These are phyloP conservation scores for Achaetomiella virescens DNA, from an alignment of 495 filamentous ascomycete genomes.

Conservation along the genomic window DNA sequence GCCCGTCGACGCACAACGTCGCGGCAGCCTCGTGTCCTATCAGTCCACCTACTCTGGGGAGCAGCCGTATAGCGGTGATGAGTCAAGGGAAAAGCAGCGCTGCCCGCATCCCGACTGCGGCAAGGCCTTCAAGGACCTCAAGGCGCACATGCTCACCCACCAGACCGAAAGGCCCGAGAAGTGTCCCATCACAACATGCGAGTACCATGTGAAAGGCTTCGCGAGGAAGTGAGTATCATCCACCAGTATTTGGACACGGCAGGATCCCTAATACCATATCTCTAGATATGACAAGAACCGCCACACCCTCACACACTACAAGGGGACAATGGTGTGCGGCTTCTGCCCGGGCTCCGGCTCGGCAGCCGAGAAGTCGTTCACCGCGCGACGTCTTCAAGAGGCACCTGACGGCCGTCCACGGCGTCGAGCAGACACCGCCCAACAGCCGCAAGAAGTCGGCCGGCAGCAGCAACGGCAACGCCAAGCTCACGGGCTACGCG, in stretches of 20 bases:
- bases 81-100: conserved; percentile 61
- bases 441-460: conserved; percentile 84
- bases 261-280: background rate
- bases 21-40: conserved; percentile 29
- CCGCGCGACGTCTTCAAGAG: conserved; percentile 96
- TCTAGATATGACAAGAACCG: conserved; percentile 86
- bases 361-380: conserved; percentile 95
- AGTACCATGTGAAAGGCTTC: conserved; percentile 94
- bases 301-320: conserved; percentile 97
- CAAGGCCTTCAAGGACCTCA: conserved; percentile 83
- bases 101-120: conserved; percentile 85
- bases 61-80: conserved; percentile 53
- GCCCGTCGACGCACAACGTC: conserved; percentile 35
- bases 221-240: conserved; percentile 58
- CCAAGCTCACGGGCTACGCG: conserved; percentile 58
- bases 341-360: conserved; percentile 95
- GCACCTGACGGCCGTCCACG: conserved; percentile 89
- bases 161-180: conserved; percentile 92
- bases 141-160: conserved; percentile 96
- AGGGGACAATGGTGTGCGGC: conserved; percentile 98
- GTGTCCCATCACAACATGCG: conserved; percentile 90
- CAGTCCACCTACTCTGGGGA: conserved; percentile 31
- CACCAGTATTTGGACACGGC: background rate
- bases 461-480: conserved; percentile 33
- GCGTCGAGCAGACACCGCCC: conserved; percentile 91